A percentile compares a stretch with the other conserved stretches of the same genome.
phyloP scores from a whole-genome alignment of 495 filamentous ascomycete species.

The Penicillium mononematosum region DNA sequence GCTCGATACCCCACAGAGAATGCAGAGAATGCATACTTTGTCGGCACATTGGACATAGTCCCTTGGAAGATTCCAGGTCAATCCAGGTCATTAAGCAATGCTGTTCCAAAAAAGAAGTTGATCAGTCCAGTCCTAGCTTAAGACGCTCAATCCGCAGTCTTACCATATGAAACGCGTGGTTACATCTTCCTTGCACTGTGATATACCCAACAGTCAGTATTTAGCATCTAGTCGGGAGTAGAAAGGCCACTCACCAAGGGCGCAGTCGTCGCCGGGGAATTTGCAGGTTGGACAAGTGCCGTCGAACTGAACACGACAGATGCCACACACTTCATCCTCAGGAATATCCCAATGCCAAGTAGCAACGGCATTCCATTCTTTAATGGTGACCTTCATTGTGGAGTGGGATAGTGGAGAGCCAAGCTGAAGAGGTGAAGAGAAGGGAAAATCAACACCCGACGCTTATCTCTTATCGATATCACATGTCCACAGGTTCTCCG shows the following conservation, averaged over 20 bases:
- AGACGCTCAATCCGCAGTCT: slow-evolving; percentile 19
- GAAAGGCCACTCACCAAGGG: slow-evolving; percentile 62
- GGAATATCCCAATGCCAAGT: slow-evolving; percentile 98
- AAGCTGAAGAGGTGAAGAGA: slow-evolving; percentile 1
- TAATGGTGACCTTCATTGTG: slow-evolving; percentile 90
- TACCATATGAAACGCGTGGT: slow-evolving; percentile 97
- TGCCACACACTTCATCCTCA: slow-evolving; percentile 96
- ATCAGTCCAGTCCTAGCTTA: slow-evolving; percentile 8
- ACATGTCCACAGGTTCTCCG: slow-evolving; percentile 41
- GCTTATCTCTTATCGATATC: slow-evolving; percentile 24
- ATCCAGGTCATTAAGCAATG: slow-evolving; percentile 97
- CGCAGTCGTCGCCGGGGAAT: slow-evolving; percentile 95
- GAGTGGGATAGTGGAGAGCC: not conserved
- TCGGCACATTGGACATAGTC: slow-evolving; percentile 95
- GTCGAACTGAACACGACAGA: slow-evolving; percentile 97
- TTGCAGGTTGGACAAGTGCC: slow-evolving; percentile 97
- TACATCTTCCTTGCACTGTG: slow-evolving; percentile 89
- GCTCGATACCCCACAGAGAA: slow-evolving; percentile 10
- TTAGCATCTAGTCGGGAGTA: not conserved
- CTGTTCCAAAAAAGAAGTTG: slow-evolving; percentile 40
- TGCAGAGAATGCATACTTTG: slow-evolving; percentile 64
- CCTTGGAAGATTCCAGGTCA: slow-evolving; percentile 87
- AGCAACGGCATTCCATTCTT: slow-evolving; percentile 88
- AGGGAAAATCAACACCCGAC: slow-evolving; percentile 7
- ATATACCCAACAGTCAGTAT: slow-evolving; percentile 2